Conservation (phyloP, 169 alveolate species). For the Plasmodium sp. region DNA sequence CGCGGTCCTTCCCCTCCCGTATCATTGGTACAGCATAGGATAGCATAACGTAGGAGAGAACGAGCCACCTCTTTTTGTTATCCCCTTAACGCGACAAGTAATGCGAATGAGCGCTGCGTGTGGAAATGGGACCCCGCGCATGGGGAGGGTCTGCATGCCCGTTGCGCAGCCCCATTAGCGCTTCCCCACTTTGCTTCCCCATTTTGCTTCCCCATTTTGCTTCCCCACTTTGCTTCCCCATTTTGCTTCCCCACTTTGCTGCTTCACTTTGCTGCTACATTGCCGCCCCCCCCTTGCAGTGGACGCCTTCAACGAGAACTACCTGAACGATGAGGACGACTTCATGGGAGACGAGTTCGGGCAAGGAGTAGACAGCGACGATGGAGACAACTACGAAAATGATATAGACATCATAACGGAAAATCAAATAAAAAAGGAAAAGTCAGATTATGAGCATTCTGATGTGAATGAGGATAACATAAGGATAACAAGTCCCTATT, state of each 20-base stretch:
- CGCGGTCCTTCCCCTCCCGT: background rate
- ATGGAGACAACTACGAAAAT: slow-evolving; percentile 84
- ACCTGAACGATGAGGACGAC: slow-evolving; percentile 66
- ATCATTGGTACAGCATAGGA: background rate
- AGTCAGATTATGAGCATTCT: slow-evolving; percentile 83
- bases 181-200: background rate
- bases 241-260: background rate
- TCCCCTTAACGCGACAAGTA: background rate
- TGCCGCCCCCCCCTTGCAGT: background rate
- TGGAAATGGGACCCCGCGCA: background rate
- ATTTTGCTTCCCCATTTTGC: background rate
- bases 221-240: background rate
- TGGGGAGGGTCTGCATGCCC: background rate
- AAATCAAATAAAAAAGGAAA: slow-evolving; percentile 78
- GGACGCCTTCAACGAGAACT: slow-evolving; percentile 55
- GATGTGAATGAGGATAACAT: slow-evolving; percentile 82
- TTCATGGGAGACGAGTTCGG: slow-evolving; percentile 84
- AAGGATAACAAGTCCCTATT: slow-evolving; percentile 93
- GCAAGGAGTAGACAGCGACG: slow-evolving; percentile 85
- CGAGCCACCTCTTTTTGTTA: background rate
- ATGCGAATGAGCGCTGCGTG: background rate
- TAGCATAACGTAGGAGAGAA: background rate
- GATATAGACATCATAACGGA: slow-evolving; percentile 84
- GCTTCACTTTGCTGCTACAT: background rate
- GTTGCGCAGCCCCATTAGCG: background rate